phyloP scores from a whole-genome alignment of 805 yeast species.

The Candida adriatica region DNA sequence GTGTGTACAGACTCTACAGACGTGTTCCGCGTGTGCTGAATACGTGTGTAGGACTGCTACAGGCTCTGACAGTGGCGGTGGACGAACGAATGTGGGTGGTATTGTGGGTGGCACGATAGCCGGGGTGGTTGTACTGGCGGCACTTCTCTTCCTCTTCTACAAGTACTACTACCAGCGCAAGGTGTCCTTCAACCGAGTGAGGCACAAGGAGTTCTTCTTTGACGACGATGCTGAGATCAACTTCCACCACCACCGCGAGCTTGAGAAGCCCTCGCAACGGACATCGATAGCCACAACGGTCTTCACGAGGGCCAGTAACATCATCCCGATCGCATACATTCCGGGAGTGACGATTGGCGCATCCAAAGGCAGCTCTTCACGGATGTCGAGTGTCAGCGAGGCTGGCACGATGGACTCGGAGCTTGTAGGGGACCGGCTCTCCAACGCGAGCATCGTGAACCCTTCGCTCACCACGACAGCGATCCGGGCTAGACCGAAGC shows the following conservation, averaged over 20 bases:
- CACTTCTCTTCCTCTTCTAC: conserved; percentile 36
- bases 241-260: conserved; percentile 23
- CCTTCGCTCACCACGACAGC: conserved; percentile 53
- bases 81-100: conserved; percentile 39
- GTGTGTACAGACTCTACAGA: conserved; percentile 48
- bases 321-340: conserved; percentile 86
- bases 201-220: conserved; percentile 20
- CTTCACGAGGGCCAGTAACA: conserved; percentile 75
- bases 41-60: conserved; percentile 41
- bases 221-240: conserved; percentile 24
- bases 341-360: conserved; percentile 80
- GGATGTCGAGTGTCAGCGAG: conserved; percentile 24
- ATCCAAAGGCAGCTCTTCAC: conserved; percentile 15
- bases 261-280: conserved; percentile 24
- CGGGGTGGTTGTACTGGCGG: conserved; percentile 40
- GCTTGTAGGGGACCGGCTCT: conserved; percentile 28
- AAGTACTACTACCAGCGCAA: conserved; percentile 34
- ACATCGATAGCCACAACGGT: conserved; percentile 50
- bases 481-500: conserved; percentile 64
- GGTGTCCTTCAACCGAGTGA: conserved; percentile 25
- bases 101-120: conserved; percentile 72
- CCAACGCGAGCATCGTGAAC: conserved; percentile 37
- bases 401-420: conserved; percentile 16
- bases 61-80: conserved; percentile 9
- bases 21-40: conserved; percentile 52